These are phyloP conservation scores for Phialophora verrucosa DNA, from an alignment of 2,329 filamentous ascomycete genomes.

Conservation along the genomic window DNA sequence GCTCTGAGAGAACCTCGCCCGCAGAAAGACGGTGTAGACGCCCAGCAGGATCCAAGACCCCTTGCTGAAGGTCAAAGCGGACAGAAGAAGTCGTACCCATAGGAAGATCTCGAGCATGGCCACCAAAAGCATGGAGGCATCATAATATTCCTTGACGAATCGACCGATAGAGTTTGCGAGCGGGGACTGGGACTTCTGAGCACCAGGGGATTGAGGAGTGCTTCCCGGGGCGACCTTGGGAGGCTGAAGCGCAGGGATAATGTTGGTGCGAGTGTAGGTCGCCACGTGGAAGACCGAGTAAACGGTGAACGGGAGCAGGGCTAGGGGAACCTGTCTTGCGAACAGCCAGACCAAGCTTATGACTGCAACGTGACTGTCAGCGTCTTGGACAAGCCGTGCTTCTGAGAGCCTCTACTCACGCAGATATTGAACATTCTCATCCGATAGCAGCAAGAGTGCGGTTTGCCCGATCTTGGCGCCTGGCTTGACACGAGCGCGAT, in stretches of 20 bases:
- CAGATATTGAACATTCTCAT: constrained; percentile 98
- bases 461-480: constrained; percentile 46
- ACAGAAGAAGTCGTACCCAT: constrained; percentile 80
- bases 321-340: constrained; percentile 84
- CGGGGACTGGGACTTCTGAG: constrained; percentile 60
- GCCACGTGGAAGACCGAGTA: constrained; percentile 99
- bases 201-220: constrained; percentile 60
- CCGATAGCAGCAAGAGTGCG: constrained; percentile 70
- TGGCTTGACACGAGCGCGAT: constrained; percentile 77
- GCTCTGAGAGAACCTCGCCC: constrained; percentile 88
- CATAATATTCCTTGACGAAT: constrained; percentile 99
- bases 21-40: constrained; percentile 90
- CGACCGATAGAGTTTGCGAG: constrained; percentile 82
- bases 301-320: constrained; percentile 90
- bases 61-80: constrained; percentile 84
- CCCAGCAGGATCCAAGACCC: constrained; percentile 86
- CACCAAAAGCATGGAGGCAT: constrained; percentile 92
- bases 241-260: constrained; percentile 84
- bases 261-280: constrained; percentile 91
- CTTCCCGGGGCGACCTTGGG: constrained; percentile 60
- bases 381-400: constrained; percentile 4
- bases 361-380: constrained; percentile 56
- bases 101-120: constrained; percentile 85
- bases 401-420: constrained; percentile 62
- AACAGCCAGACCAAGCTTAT: constrained; percentile 97